These are phyloP conservation scores for Digitaria exilis DNA, from an alignment of 202 grass and related monocot genomes.

Conservation along the genomic window DNA sequence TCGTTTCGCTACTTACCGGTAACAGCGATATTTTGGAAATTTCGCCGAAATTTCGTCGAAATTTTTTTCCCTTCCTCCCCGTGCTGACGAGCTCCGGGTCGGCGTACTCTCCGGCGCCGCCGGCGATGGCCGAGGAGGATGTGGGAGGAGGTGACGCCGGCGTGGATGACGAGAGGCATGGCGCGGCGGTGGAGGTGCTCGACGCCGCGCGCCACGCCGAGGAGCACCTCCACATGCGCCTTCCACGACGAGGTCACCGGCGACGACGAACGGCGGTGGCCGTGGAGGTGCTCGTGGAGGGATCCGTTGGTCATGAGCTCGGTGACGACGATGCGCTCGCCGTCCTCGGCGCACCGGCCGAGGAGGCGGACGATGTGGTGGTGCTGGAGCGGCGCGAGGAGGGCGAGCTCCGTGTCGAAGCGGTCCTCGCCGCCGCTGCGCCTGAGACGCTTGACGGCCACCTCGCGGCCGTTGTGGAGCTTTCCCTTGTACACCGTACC, in stretches of 20 bases:
- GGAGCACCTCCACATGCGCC: not conserved
- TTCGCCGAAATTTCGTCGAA: no score
- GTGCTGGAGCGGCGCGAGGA: not conserved
- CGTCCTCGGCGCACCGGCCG: not conserved
- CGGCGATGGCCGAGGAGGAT: not conserved
- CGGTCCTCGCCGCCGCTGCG: not conserved
- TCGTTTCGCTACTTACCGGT: no score
- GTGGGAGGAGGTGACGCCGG: not conserved
- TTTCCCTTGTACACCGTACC: not conserved
- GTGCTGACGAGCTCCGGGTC: not conserved
- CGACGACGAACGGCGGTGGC: not conserved
- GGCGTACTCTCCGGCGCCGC: not conserved
- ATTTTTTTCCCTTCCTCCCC: no score
- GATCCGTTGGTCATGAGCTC: not conserved
- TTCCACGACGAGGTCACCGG: not conserved
- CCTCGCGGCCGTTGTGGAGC: not conserved
- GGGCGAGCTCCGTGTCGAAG: not conserved
- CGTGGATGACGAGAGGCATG: not conserved
- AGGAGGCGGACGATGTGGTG: not conserved
- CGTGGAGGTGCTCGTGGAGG: not conserved
- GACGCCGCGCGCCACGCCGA: not conserved
- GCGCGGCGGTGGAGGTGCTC: not conserved
- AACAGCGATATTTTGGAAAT: no score
- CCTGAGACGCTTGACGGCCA: conserved; percentile 1
- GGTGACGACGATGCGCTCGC: not conserved